Percentiles rank a stretch among this genome's conserved stretches.
Conservation (phyloP, 352 stramenopile species). For the Phytophthora cryptogea region DNA sequence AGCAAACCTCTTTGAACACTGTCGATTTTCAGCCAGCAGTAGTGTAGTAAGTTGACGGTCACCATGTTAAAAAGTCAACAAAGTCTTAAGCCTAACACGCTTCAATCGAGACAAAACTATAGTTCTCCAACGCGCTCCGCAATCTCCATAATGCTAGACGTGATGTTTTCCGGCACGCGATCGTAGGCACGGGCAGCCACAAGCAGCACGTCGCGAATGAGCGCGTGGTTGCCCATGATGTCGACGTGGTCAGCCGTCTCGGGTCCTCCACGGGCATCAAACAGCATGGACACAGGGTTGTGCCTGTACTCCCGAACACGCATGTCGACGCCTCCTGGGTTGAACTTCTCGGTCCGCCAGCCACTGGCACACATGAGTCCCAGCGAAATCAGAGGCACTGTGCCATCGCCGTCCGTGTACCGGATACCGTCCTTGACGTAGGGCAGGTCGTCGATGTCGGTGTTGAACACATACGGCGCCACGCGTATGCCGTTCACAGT, state of each 20-base stretch:
- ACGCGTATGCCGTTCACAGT: constrained; percentile 44
- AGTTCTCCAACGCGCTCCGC: constrained; percentile 55
- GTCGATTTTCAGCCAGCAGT: constrained; percentile 6
- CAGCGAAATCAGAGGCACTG: constrained; percentile 91
- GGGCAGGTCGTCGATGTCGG: constrained; percentile 57
- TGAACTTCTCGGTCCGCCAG: constrained; percentile 85
- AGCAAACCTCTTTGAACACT: constrained; percentile 12
- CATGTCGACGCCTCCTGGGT: constrained; percentile 88
- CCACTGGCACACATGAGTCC: constrained; percentile 94
- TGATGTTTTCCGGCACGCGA: constrained; percentile 70
- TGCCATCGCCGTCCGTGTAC: constrained; percentile 93
- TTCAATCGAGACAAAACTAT: constrained; percentile 13
- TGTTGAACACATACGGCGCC: constrained; percentile 71
- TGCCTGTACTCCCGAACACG: constrained; percentile 81
- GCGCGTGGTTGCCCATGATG: constrained; percentile 94
- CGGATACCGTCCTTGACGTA: constrained; percentile 83
- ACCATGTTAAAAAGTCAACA: constrained; percentile 9
- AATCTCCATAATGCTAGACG: constrained; percentile 70
- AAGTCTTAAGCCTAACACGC: constrained; percentile 6
- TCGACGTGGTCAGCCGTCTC: constrained; percentile 93
- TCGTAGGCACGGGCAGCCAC: constrained; percentile 70
- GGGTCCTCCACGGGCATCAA: constrained; percentile 68
- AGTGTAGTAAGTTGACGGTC: background rate
- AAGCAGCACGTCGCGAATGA: constrained; percentile 82
- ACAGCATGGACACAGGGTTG: constrained; percentile 78